Base-by-base conservation (phyloP, 2,329 filamentous ascomycete genomes). In the Bipolaris bicolor region DNA sequence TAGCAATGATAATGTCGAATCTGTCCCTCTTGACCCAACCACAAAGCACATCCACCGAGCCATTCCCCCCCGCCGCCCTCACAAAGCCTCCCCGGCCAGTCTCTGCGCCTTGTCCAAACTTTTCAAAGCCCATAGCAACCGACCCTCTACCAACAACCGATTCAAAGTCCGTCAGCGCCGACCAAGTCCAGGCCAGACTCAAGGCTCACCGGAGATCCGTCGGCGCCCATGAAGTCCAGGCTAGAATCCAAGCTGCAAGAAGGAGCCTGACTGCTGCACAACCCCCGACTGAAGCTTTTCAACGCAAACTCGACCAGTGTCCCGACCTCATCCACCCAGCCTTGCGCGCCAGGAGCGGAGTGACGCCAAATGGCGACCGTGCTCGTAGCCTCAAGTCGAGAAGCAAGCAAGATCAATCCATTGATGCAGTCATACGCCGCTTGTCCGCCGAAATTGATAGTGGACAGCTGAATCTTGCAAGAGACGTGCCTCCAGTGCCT, bases 11-110 rank as follows among this genome's bases (percentile, higher is more conserved):
- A 36, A 76, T 77, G 75, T 62, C 72, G 18, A 67, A 73, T 43
- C 71, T 74, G 53, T 69, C 69, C 4, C 71, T 66, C 51, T 52
- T 69, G 49, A 75, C 68, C 61, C 72, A 68, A 37, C 65, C 65
- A 49, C 71, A 69, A 53, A 70, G 71, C 51, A 69, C 66, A 15
- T 58, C 63, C 39, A 60, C 65, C 7, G 61, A 71, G 41, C 66
- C 71, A 41, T 67, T 71, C 45, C 64, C 63, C 52, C 57, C 57
- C 16, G 52, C 55, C 34, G 49, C 52, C 39, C 24, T 49, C 39
- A 63, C 67, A 33, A 52, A 65, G 24, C 34, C 47, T 7, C 5
- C 40, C 33, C 66, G 62, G 49, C 58, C 66, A 45, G 62, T 63
- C 26, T 62, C 58, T 39, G 54, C 60, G 31, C 66, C 67, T 7